Evolutionary conservation across 2,329 filamentous ascomycete species (phyloP), one percentile per base, ranked within the genome.

Genomic region (Xylariaceae sp.): DNA sequence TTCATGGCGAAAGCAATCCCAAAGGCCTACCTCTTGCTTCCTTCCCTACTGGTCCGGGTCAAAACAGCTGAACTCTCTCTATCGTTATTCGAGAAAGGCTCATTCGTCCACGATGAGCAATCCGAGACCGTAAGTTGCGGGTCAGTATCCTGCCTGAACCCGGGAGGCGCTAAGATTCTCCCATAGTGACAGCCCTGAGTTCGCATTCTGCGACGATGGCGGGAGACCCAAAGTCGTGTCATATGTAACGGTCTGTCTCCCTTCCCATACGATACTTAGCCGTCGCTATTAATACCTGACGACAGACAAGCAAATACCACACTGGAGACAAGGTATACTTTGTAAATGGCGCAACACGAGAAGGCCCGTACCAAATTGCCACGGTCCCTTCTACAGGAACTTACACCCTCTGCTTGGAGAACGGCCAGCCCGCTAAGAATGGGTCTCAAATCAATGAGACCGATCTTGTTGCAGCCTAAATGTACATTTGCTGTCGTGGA

Each of bases 351-450:
- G 19, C 36, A 16, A 25, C 36, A 25, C n/a, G 19, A 4, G 36
- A 38, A 22, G 22, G 36, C 3, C 36, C 36, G n/a, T 38, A 22
- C 22, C 3, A 14, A 16, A 25, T 38, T 12, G 36, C 12, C 14
- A 38, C 36, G 19, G 36, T 33, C n/a, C 23, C 23, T 3, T 40
- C 25, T 22, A 12, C 19, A 5, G 25, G 23, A 2, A 33, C 14
- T 4, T 40, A 33, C 25, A 40, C 23, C 6, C 34, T 33, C 8
- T 40, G 38, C 25, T 21, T 33, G 11, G 25, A 32, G 4, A 33
- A 40, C 34, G 38, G 25, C 17, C 25, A 40, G 7, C 2, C 38
- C 16, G 38, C 38, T 2, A 40, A 33, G 19, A 40, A 40, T 33
- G 38, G 25, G 12, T 14, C n/a, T 3, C 25, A 27, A 29, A 11